Conservation (phyloP, 306 rosid species). For the Castanopsis chinensis region DNA sequence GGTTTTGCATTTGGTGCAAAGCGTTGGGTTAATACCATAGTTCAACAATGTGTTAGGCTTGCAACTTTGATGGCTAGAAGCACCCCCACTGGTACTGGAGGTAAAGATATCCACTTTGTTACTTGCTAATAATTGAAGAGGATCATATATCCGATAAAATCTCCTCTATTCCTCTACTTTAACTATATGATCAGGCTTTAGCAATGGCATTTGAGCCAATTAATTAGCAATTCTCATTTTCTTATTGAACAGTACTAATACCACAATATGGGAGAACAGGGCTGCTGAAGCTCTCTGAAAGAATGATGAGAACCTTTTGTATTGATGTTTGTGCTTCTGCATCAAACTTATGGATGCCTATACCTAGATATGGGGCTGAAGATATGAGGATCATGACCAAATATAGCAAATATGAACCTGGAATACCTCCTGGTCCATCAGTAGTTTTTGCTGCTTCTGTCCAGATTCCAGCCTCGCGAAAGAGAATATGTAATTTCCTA, state of each 20-base stretch:
- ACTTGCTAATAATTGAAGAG: background rate
- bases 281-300: slow-evolving; percentile 44
- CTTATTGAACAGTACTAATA: slow-evolving; percentile 11
- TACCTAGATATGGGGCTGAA: slow-evolving; percentile 2
- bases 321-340: slow-evolving; percentile 20
- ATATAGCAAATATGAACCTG: background rate
- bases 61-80: slow-evolving; percentile 2
- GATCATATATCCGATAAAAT: background rate
- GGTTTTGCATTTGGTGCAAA: slow-evolving; percentile 55
- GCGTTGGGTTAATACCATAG: slow-evolving; percentile 47
- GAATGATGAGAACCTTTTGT: slow-evolving; percentile 48
- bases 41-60: slow-evolving; percentile 30
- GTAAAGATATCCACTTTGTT: slow-evolving; percentile 21
- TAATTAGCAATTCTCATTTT: background rate
- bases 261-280: slow-evolving; percentile 36
- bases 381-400: slow-evolving; percentile 28
- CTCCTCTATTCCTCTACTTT: too few relatives aligned
- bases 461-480: slow-evolving; percentile 31
- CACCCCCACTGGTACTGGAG: slow-evolving; percentile 8
- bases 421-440: slow-evolving; percentile 19
- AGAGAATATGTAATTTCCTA: slow-evolving; percentile 43
- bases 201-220: background rate
- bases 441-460: slow-evolving; percentile 39
- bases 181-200: too few relatives aligned
- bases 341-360: slow-evolving; percentile 36